phyloP scores from a whole-genome alignment of 2,329 filamentous ascomycete species.

The Clarireedia sp. region DNA sequence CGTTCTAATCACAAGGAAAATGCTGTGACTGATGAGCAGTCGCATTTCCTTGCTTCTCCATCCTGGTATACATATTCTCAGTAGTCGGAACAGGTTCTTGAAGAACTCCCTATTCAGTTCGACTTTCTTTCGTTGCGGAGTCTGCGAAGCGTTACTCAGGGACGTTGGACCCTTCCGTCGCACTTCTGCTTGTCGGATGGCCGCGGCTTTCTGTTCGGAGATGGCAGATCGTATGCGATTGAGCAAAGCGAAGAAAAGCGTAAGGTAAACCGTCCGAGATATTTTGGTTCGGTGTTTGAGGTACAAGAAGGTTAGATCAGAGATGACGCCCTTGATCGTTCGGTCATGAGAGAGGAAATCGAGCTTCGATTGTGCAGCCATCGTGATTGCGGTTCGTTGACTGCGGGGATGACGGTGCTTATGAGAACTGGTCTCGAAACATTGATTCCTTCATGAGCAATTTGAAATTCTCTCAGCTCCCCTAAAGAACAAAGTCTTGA shows the following conservation, averaged over 20 bases:
- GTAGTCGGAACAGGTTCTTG: constrained; percentile 55
- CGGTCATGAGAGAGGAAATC: constrained; percentile 56
- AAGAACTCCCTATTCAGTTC: constrained; percentile 87
- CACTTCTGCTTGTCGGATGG: constrained; percentile 56
- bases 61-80: constrained; percentile 83
- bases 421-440: not conserved
- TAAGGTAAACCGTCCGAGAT: constrained; percentile 75
- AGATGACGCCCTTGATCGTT: constrained; percentile 56
- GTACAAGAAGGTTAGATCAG: constrained; percentile 64
- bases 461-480: too few relatives aligned
- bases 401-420: not conserved
- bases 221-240: constrained; percentile 89
- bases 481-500: too few relatives aligned
- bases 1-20: constrained; percentile 85
- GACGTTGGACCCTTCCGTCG: constrained; percentile 45
- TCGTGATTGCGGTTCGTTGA: constrained; percentile 29
- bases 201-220: constrained; percentile 83
- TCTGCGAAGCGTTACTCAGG: constrained; percentile 26
- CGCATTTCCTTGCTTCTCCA: constrained; percentile 84
- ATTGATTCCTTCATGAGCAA: constrained; percentile 1
- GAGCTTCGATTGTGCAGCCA: constrained; percentile 75
- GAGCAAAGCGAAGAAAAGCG: constrained; percentile 69
- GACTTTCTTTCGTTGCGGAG: constrained; percentile 62
- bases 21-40: constrained; percentile 79
- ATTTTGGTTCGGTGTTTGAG: constrained; percentile 73